Base-by-base conservation (phyloP, 2,329 filamentous ascomycete genomes). In the Xylaria sp. region DNA sequence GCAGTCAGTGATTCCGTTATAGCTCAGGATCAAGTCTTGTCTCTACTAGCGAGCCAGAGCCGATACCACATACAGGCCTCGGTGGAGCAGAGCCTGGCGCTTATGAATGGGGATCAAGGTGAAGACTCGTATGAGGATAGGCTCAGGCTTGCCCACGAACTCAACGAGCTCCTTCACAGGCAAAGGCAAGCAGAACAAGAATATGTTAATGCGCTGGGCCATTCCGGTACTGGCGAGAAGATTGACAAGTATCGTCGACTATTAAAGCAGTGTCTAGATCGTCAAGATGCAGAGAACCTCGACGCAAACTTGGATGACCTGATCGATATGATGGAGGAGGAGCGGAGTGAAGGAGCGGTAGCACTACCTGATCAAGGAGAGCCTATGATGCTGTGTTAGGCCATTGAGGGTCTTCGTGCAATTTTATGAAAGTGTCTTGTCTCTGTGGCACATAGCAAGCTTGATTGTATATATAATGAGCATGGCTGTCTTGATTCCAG, bases 191-290 rank as follows among this genome's bases (percentile, higher is more conserved):
- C 90, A 3, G 90, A 93, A 72, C 78, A 80, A 15, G 89, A 92
- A 67, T 92, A 93, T 69, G 87, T 92, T 45, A 85, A 88, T 57
- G 90, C 90, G 13, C 81, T 92, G 51, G 87, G 87, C 50, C 85
- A 89, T 69, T 89, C 91, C 11, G 91, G 91, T 47, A 88, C 90
- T 42, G 89, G 90, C 39, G 90, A 92, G 77, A 89, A 89, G 76
- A 91, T 92, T 70, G 89, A 90, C 72, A 88, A 90, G 76, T 95
- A 94, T 77, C 85, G 90, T 68, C 86, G 86, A 62, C 83, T 94
- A 33, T 86, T 93, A 36, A 87, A 87, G 66, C 86, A 86, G 66
- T 92, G 91, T 66, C 81, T 94, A 31, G 89, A 90, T 29, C 84
- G 89, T 17, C 84, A 87, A 71, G 90, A 92, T 56, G 84, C 84